Evolutionary conservation across 176 grass and related monocot species (phyloP).

Genomic region (Luzula sylvatica): DNA sequence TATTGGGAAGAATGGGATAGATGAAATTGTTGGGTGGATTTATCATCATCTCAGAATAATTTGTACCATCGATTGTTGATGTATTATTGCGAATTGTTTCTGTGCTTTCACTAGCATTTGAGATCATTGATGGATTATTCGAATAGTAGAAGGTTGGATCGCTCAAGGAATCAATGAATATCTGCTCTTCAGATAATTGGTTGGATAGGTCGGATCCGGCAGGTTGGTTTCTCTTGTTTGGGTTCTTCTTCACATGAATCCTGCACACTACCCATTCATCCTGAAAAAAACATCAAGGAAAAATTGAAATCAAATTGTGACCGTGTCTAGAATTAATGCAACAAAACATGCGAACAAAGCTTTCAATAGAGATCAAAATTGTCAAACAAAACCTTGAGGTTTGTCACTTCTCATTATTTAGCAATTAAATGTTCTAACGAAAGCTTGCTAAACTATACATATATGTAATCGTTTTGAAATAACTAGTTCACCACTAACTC

Average conservation of each 20-base stretch:
- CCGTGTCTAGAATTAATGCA: too few species aligned
- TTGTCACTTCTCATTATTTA: too few species aligned
- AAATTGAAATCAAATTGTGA: too few species aligned
- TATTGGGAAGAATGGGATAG: conserved; percentile 4
- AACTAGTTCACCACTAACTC: neutral
- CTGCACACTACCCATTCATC: conserved; percentile 58
- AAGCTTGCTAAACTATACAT: too few species aligned
- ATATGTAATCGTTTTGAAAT: too few species aligned
- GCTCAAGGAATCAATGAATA: conserved; percentile 24
- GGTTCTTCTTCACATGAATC: conserved; percentile 34
- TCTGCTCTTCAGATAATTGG: conserved; percentile 28
- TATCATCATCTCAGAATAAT: conserved; percentile 1
- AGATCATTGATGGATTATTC: conserved; percentile 2
- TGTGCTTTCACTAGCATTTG: neutral
- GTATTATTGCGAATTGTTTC: neutral
- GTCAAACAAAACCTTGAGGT: too few species aligned
- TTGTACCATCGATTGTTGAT: neutral
- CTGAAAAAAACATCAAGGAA: too few species aligned
- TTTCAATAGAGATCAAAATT: too few species aligned
- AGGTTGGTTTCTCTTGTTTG: conserved; percentile 12
- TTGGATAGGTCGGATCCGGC: conserved; percentile 24
- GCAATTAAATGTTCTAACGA: too few species aligned
- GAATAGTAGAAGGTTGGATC: conserved; percentile 13
- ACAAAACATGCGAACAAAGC: too few species aligned
- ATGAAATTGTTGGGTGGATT: neutral